Conservation (phyloP, 495 filamentous ascomycete species). For the Penicillium tannophilum region DNA sequence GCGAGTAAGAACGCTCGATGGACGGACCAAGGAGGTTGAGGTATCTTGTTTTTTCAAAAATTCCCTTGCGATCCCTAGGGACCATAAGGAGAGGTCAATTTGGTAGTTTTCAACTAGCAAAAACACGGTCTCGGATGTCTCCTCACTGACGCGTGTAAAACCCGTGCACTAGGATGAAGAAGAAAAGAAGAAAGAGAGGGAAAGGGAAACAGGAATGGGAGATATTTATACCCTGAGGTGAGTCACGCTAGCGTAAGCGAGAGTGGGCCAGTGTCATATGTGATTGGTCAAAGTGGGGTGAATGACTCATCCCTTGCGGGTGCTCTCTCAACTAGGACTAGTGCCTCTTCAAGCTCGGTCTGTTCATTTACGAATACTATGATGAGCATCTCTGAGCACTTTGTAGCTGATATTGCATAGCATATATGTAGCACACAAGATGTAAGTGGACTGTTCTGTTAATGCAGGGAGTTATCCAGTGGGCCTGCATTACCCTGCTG, state of each 20-base stretch:
- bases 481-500: not conserved
- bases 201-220: constrained; percentile 2
- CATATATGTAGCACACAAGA: not conserved
- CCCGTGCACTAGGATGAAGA: constrained; percentile 57
- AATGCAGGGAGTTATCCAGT: not conserved
- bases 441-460: not conserved
- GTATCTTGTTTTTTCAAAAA: constrained; percentile 48
- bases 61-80: constrained; percentile 51
- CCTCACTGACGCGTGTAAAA: constrained; percentile 61
- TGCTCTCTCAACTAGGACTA: constrained; percentile 12
- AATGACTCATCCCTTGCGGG: constrained; percentile 5
- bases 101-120: constrained; percentile 64
- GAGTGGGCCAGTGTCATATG: not conserved
- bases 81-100: constrained; percentile 50
- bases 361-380: not conserved
- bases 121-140: constrained; percentile 60
- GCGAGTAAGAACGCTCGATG: constrained; percentile 23
- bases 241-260: constrained; percentile 40
- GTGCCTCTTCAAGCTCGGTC: not conserved
- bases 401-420: not conserved
- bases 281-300: not conserved
- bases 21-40: constrained; percentile 26
- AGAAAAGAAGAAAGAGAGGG: constrained; percentile 43
- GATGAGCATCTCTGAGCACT: not conserved
- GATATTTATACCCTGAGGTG: constrained; percentile 25